These are phyloP conservation scores for Petunia secreta DNA, from an alignment of 257 asterid genomes.

Conservation along the genomic window DNA sequence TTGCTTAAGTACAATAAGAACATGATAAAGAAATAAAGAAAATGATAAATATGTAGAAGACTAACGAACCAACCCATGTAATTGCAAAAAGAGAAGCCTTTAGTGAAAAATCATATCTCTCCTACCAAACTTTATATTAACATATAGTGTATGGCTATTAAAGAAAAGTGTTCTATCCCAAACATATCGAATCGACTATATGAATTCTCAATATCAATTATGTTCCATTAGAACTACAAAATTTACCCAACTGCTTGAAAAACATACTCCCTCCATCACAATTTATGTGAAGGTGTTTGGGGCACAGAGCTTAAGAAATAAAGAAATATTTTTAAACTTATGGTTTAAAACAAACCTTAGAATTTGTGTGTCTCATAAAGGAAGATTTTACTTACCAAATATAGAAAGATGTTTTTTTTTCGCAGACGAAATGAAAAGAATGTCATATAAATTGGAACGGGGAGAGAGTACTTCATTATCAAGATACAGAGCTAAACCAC, in stretches of 20 bases:
- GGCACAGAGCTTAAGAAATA: no score
- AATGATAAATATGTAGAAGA: neutral
- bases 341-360: no score
- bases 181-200: neutral
- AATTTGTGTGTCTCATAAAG: no score
- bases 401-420: no score
- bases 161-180: neutral
- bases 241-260: neutral
- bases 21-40: constrained; percentile 2
- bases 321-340: no score
- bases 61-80: constrained; percentile 13
- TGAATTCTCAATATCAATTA: neutral
- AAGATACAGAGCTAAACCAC: neutral
- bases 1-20: constrained; percentile 1
- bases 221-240: neutral
- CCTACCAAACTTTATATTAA: constrained; percentile 9
- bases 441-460: no score
- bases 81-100: neutral
- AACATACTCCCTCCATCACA: no score
- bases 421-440: no score
- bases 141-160: neutral
- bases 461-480: neutral
- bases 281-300: no score
- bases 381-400: no score
- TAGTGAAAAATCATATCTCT: neutral